A percentile compares a stretch with the other conserved stretches of the same genome.
These are phyloP conservation scores for Trichoderma sp. DNA, from an alignment of 2,329 filamentous ascomycete species.

Conservation along the genomic window DNA sequence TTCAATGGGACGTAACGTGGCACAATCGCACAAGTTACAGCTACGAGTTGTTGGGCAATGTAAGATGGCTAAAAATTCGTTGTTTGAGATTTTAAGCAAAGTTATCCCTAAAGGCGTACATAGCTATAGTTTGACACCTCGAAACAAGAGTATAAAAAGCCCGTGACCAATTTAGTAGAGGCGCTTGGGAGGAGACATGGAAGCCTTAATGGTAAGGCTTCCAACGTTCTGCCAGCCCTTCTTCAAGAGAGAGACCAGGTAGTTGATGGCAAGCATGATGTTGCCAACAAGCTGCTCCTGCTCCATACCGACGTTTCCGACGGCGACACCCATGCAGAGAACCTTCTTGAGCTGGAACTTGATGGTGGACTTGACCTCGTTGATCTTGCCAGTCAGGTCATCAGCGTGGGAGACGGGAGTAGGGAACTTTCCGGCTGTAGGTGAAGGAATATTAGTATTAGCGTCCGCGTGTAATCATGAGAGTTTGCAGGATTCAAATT, in stretches of 20 bases:
- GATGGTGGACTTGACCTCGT: slow-evolving; percentile 99
- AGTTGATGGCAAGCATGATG: slow-evolving; percentile 99
- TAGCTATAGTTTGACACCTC: slow-evolving; percentile 5
- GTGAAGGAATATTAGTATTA: slow-evolving; percentile 33
- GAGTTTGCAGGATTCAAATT: slow-evolving; percentile 31
- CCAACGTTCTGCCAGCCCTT: slow-evolving; percentile 99
- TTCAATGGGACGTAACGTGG: neutral
- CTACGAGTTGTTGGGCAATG: neutral
- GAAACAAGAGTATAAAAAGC: slow-evolving; percentile 28
- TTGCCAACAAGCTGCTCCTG: slow-evolving; percentile 95
- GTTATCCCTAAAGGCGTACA: slow-evolving; percentile 2
- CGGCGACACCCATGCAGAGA: slow-evolving; percentile 98
- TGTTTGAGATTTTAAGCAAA: slow-evolving; percentile 26
- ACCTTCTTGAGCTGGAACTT: slow-evolving; percentile 99
- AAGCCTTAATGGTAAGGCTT: slow-evolving; percentile 99
- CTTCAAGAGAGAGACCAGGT: slow-evolving; percentile 98
- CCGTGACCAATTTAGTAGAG: slow-evolving; percentile 71
- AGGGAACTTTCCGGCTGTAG: slow-evolving; percentile 95
- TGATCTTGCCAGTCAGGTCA: slow-evolving; percentile 93
- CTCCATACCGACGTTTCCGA: slow-evolving; percentile 97
- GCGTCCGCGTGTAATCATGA: too few species aligned
- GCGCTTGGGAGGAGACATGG: slow-evolving; percentile 98
- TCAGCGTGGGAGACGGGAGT: slow-evolving; percentile 97
- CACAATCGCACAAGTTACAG: neutral
- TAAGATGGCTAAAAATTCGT: slow-evolving; percentile 11